These are phyloP conservation scores for Plantago elongata DNA, from an alignment of 257 asterid species.

Conservation along the genomic window DNA sequence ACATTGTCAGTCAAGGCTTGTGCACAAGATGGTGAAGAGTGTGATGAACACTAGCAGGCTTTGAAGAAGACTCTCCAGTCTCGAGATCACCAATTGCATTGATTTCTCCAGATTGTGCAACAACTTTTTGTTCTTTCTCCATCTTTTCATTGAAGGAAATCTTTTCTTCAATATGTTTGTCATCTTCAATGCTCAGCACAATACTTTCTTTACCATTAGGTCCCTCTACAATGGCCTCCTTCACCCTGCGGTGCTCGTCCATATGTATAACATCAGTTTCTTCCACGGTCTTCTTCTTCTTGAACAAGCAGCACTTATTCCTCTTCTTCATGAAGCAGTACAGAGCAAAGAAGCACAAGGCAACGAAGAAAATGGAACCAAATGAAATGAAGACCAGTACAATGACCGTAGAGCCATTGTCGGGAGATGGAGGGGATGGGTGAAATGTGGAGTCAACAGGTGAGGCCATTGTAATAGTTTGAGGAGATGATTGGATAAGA, in stretches of 20 bases:
- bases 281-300: conserved; percentile 15
- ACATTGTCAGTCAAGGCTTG: conserved; percentile 1
- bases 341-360: conserved; percentile 32
- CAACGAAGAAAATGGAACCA: conserved; percentile 35
- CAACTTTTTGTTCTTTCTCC: conserved; percentile 13
- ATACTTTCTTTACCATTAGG: conserved; percentile 33
- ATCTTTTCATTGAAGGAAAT: conserved; percentile 33
- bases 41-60: conserved; percentile 5
- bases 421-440: conserved; percentile 30
- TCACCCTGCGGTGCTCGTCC: conserved; percentile 32
- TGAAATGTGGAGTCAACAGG: conserved; percentile 13
- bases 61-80: conserved; percentile 27
- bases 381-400: conserved; percentile 32
- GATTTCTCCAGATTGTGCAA: conserved; percentile 23
- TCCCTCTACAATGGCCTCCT: conserved; percentile 37
- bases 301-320: conserved; percentile 16
- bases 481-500: not conserved
- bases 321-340: conserved; percentile 39
- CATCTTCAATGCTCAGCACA: conserved; percentile 39
- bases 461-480: conserved; percentile 24
- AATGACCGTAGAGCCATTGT: conserved; percentile 27
- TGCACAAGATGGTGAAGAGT: conserved; percentile 8
- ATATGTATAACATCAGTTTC: conserved; percentile 35
- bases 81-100: conserved; percentile 19
- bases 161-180: conserved; percentile 39